Conservation (phyloP, 2,329 filamentous ascomycete species). For the Microdochium bolleyi region DNA sequence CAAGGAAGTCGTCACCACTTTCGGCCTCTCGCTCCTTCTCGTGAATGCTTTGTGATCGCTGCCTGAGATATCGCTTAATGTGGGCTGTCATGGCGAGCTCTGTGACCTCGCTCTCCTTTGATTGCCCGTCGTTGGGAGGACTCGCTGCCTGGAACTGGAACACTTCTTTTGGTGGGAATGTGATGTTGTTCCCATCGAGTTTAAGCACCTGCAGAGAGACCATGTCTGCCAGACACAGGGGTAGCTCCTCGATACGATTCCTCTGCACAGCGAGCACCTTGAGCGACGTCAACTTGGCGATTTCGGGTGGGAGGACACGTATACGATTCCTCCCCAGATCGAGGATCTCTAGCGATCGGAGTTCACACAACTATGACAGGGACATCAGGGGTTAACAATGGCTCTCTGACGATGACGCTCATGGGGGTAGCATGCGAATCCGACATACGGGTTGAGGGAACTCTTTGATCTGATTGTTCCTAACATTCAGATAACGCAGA, state of each 20-base stretch:
- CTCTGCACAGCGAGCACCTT: slow-evolving; percentile 84
- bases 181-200: slow-evolving; percentile 79
- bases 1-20: slow-evolving; percentile 56
- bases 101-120: slow-evolving; percentile 57
- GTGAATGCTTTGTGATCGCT: slow-evolving; percentile 35
- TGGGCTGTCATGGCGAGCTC: slow-evolving; percentile 52
- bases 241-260: slow-evolving; percentile 79
- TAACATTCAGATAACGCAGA: slow-evolving; percentile 71
- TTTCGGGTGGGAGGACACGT: slow-evolving; percentile 66
- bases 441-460: slow-evolving; percentile 47
- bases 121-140: slow-evolving; percentile 44
- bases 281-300: slow-evolving; percentile 72
- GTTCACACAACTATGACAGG: slow-evolving; percentile 63
- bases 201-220: slow-evolving; percentile 82
- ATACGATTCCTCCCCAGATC: slow-evolving; percentile 89
- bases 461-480: slow-evolving; percentile 64
- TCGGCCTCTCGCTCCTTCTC: slow-evolving; percentile 44
- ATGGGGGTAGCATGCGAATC: slow-evolving; percentile 5
- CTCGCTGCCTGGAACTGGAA: slow-evolving; percentile 50
- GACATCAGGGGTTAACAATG: slow-evolving; percentile 4
- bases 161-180: slow-evolving; percentile 67
- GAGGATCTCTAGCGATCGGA: slow-evolving; percentile 83
- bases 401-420: background rate
- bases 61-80: slow-evolving; percentile 53
- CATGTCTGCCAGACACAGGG: slow-evolving; percentile 82